A percentile compares a stretch with the other conserved stretches of the same genome.
phyloP scores from a whole-genome alignment of 2,329 filamentous ascomycete species.

The Cladosporium colombiae region DNA sequence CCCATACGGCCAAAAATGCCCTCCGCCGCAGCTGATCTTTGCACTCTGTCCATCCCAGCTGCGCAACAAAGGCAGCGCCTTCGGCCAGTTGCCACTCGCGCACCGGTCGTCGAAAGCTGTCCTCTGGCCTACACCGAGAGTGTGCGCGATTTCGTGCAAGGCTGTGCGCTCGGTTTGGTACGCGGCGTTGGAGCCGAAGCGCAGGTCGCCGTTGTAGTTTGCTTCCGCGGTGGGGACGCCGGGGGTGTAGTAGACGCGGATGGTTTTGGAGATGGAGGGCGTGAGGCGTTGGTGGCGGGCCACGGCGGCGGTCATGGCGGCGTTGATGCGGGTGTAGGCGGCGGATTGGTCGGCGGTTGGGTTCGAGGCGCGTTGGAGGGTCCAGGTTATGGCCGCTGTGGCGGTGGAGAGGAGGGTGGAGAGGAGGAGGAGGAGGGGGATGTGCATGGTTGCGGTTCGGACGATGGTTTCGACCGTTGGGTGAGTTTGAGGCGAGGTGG shows the following conservation, averaged over 20 bases:
- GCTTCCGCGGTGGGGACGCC: conserved; percentile 22
- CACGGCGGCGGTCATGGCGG: conserved; percentile 22
- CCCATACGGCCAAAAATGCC: conserved; percentile 24
- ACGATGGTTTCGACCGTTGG: neutral
- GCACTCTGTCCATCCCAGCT: conserved; percentile 19
- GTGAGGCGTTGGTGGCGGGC: conserved; percentile 18
- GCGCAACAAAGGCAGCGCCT: conserved; percentile 18
- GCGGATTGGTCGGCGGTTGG: conserved; percentile 22
- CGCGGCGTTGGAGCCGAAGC: conserved; percentile 22
- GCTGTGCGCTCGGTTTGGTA: conserved; percentile 24
- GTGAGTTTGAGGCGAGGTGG: neutral
- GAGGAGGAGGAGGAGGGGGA: neutral
- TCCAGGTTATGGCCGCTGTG: conserved; percentile 47
- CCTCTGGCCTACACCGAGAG: conserved; percentile 10
- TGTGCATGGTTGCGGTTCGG: neutral
- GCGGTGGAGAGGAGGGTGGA: conserved; percentile 34
- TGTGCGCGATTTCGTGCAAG: conserved; percentile 21
- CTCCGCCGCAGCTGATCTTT: conserved; percentile 20
- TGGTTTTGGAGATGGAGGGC: conserved; percentile 20
- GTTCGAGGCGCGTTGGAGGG: conserved; percentile 45
- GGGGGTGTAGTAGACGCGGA: conserved; percentile 23
- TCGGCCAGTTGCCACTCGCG: conserved; percentile 19
- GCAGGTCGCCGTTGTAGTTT: conserved; percentile 25
- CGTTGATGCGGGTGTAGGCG: conserved; percentile 23
- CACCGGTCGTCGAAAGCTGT: conserved; percentile 16